Conservation (phyloP, 306 rosid species). For the Quercus aquifolioides region DNA sequence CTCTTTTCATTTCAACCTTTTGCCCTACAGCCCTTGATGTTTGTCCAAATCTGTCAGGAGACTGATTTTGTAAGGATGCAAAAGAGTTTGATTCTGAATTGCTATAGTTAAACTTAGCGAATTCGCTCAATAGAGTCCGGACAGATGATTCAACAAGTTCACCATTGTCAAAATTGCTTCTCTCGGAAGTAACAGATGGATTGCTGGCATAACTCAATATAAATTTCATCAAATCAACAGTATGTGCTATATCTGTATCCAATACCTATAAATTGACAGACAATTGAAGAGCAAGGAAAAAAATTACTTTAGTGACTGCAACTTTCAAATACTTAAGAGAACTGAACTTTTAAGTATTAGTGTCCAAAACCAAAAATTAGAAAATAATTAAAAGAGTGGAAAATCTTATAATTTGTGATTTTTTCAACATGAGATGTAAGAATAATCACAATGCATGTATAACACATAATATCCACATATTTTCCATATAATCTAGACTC, state of each 20-base stretch:
- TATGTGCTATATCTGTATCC: conserved; percentile 59
- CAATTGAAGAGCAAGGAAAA: neutral
- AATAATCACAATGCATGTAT: neutral
- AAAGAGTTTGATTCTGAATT: conserved; percentile 43
- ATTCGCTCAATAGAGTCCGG: conserved; percentile 61
- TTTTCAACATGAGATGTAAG: neutral
- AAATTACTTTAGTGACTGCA: neutral
- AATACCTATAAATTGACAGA: conserved; percentile 33
- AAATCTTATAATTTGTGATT: neutral
- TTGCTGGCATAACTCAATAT: conserved; percentile 75
- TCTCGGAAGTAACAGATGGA: conserved; percentile 43
- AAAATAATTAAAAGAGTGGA: neutral
- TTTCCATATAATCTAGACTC: neutral
- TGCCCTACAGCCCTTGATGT: conserved; percentile 30
- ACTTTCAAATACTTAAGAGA: neutral
- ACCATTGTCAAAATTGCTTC: conserved; percentile 38
- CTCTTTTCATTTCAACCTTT: conserved; percentile 87
- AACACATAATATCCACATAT: neutral
- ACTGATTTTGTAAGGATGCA: conserved; percentile 42
- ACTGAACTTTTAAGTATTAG: neutral
- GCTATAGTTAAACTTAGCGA: conserved; percentile 58
- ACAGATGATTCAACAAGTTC: conserved; percentile 67
- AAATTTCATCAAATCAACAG: conserved; percentile 87
- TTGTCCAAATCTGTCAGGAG: conserved; percentile 42
- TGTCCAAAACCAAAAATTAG: neutral